phyloP scores from a whole-genome alignment of 768 basidiomycete genomes.

The Macrolepiota albuminosa region DNA sequence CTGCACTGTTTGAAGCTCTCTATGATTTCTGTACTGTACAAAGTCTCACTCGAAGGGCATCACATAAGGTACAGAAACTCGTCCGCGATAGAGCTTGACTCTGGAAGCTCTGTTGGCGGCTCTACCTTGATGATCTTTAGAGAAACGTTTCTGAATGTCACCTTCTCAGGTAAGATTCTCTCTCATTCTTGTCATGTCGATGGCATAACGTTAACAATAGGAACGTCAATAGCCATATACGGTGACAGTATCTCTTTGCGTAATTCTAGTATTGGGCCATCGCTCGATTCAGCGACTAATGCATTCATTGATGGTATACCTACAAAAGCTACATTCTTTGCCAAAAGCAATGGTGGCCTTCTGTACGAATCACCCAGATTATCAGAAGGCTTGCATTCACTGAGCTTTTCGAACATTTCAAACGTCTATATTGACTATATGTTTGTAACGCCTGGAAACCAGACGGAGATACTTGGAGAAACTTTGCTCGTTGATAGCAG shows the following conservation, averaged over 20 bases:
- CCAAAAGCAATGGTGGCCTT: background rate
- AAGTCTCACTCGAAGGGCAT: background rate
- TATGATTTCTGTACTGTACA: slow-evolving; percentile 3
- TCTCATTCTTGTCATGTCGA: background rate
- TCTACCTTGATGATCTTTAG: background rate
- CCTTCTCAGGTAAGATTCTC: background rate
- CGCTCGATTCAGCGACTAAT: background rate
- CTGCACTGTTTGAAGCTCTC: background rate
- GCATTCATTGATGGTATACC: background rate
- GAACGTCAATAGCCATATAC: slow-evolving; percentile 3
- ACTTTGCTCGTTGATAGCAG: background rate
- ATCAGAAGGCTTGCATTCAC: background rate
- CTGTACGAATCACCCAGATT: slow-evolving; percentile 1
- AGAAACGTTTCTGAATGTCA: slow-evolving; percentile 1
- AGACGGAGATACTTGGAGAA: background rate
- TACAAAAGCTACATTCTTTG: background rate
- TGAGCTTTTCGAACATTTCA: background rate
- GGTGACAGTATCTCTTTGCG: background rate
- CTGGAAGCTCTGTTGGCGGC: background rate
- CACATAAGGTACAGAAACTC: background rate
- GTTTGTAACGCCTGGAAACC: slow-evolving; percentile 1
- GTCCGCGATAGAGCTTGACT: background rate
- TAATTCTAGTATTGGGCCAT: background rate
- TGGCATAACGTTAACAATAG: background rate
- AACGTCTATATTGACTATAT: slow-evolving; percentile 2